Percentiles rank a stretch among this genome's conserved stretches.
These are phyloP conservation scores for Mortierella polycephala DNA, from an alignment of 371 early-diverging fungal species.

Conservation along the genomic window DNA sequence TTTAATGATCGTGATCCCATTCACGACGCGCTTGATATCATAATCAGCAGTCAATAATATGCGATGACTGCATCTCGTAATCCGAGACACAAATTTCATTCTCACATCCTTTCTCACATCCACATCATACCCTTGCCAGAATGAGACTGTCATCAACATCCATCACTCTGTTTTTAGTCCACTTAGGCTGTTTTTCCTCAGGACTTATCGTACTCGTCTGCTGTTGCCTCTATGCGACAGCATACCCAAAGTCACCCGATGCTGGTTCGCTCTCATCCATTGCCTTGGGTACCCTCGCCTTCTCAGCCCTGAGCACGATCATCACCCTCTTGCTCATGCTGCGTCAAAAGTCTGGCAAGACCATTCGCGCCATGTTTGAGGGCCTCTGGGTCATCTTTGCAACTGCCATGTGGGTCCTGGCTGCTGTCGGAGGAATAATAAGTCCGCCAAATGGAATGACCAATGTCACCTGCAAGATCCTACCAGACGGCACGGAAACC, in stretches of 20 bases:
- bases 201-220: conserved; percentile 35
- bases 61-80: neutral
- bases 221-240: conserved; percentile 28
- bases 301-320: conserved; percentile 23
- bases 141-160: conserved; percentile 38
- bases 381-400: conserved; percentile 26
- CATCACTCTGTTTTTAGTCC: conserved; percentile 34
- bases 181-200: conserved; percentile 26
- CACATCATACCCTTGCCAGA: neutral
- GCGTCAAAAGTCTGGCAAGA: conserved; percentile 37
- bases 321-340: conserved; percentile 22
- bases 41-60: no score
- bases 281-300: conserved; percentile 29
- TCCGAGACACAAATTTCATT: neutral
- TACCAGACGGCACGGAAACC: conserved; percentile 28
- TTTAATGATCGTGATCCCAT: no score
- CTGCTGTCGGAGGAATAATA: conserved; percentile 30
- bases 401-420: conserved; percentile 24
- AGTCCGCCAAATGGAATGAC: conserved; percentile 30
- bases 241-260: conserved; percentile 35
- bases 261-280: conserved; percentile 22
- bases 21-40: no score
- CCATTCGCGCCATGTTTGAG: conserved; percentile 24
- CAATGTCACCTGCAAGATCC: conserved; percentile 25
- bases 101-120: neutral